These are phyloP conservation scores for Stevia rebaudiana DNA, from an alignment of 140 eudicot species.

Conservation along the genomic window DNA sequence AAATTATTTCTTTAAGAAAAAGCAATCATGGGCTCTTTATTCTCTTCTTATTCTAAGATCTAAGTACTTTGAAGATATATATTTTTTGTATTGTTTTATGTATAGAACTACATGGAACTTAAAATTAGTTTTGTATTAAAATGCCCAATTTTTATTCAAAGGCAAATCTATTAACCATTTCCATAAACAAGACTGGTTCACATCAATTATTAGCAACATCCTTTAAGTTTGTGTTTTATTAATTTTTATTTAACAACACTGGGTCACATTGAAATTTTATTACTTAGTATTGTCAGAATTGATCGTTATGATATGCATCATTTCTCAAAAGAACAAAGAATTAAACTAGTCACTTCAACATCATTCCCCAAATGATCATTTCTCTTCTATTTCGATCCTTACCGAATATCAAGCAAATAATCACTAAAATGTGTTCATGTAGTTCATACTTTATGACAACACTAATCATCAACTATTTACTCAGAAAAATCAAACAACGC, in stretches of 20 bases:
- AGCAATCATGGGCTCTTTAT: conserved; percentile 6
- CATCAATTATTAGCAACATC: too few species aligned
- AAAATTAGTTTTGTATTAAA: too few species aligned
- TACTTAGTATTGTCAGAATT: too few species aligned
- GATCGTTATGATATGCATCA: too few species aligned
- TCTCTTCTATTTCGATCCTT: not conserved
- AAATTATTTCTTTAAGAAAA: not conserved
- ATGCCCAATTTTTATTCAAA: not conserved
- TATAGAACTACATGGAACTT: too few species aligned
- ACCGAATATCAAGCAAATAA: not conserved
- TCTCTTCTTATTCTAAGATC: conserved; percentile 5
- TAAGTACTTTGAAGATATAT: conserved; percentile 1
- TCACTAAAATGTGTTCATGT: not conserved
- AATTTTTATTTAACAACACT: too few species aligned
- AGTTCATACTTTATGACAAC: not conserved
- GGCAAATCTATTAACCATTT: not conserved
- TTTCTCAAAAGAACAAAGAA: too few species aligned
- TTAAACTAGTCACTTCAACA: not conserved
- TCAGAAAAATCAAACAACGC: too few species aligned
- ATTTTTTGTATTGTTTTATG: too few species aligned
- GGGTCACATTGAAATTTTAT: too few species aligned
- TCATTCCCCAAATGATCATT: not conserved
- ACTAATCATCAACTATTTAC: not conserved
- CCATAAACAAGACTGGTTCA: not conserved
- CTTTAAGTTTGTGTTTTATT: too few species aligned